Percentiles rank a stretch among this genome's conserved stretches.
Evolutionary conservation across 2,329 filamentous ascomycete genomes (phyloP).

Genomic region (Fusarium sp.): DNA sequence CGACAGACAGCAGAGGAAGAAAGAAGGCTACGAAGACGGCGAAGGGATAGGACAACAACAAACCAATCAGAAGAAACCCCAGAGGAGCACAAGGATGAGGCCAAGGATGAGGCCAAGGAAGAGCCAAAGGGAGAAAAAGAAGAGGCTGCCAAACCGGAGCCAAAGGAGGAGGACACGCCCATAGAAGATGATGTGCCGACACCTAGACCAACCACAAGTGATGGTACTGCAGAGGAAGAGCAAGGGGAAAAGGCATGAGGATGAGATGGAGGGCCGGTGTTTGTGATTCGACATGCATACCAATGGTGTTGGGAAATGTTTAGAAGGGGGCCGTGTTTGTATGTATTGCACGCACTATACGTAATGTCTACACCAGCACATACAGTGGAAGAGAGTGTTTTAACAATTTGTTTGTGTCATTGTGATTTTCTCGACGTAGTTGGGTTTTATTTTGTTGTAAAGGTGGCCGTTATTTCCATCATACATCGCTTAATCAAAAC

Average conservation of each 20-base stretch:
- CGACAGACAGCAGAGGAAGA: constrained; percentile 86
- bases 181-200: constrained; percentile 40
- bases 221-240: constrained; percentile 31
- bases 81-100: constrained; percentile 43
- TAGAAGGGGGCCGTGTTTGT: constrained; percentile 32
- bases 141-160: constrained; percentile 25
- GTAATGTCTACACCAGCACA: constrained; percentile 56
- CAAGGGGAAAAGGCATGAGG: constrained; percentile 44
- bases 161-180: constrained; percentile 27
- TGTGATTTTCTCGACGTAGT: constrained; percentile 5
- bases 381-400: constrained; percentile 43
- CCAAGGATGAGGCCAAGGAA: constrained; percentile 41
- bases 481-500: no score
- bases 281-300: constrained; percentile 43
- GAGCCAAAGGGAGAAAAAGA: constrained; percentile 41
- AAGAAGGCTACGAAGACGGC: constrained; percentile 73
- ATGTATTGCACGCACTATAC: constrained; percentile 51
- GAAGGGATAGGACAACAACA: constrained; percentile 71
- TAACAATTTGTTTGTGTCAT: constrained; percentile 19
- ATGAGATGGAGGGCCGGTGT: constrained; percentile 31
- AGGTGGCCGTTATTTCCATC: no score
- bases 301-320: constrained; percentile 43
- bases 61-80: constrained; percentile 51
- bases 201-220: constrained; percentile 38
- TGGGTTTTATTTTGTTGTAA: not conserved